Evolutionary conservation across 495 filamentous ascomycete genomes (phyloP).

Genomic region (Schizothecium vesticola): DNA sequence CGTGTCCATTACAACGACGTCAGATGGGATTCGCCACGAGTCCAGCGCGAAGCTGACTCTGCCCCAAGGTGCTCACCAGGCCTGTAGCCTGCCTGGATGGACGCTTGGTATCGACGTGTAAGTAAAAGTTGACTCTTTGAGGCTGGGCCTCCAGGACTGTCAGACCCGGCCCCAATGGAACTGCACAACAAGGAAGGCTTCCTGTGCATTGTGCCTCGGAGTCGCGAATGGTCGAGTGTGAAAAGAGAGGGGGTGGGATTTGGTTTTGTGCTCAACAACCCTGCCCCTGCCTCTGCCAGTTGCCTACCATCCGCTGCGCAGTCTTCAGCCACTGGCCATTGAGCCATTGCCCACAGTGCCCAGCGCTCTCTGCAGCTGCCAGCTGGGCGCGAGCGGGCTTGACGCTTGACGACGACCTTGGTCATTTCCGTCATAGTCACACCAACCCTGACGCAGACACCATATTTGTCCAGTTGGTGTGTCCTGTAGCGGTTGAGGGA

Average conservation of each 20-base stretch:
- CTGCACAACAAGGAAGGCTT: background rate
- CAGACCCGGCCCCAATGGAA: background rate
- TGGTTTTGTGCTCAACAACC: background rate
- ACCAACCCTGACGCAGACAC: slow-evolving; percentile 18
- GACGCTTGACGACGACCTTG: slow-evolving; percentile 17
- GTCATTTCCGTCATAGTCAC: slow-evolving; percentile 31
- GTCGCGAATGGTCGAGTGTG: background rate
- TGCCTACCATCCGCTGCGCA: background rate
- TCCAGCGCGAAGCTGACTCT: background rate
- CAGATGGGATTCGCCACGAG: background rate
- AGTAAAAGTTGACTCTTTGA: too few species aligned
- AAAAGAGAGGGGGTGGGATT: background rate
- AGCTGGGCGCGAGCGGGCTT: background rate
- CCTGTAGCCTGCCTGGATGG: background rate
- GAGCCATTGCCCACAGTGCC: background rate
- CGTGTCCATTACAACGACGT: background rate
- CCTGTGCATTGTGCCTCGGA: slow-evolving; percentile 4
- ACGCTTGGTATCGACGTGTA: background rate
- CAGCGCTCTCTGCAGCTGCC: background rate
- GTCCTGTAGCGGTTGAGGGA: background rate
- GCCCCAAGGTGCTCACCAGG: background rate
- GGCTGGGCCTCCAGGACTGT: background rate
- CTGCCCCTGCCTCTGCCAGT: slow-evolving; percentile 4
- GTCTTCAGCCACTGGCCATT: background rate
- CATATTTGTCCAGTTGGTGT: background rate